phyloP scores from a whole-genome alignment of 352 stramenopile species.

The Globisporangium okanoganense region DNA sequence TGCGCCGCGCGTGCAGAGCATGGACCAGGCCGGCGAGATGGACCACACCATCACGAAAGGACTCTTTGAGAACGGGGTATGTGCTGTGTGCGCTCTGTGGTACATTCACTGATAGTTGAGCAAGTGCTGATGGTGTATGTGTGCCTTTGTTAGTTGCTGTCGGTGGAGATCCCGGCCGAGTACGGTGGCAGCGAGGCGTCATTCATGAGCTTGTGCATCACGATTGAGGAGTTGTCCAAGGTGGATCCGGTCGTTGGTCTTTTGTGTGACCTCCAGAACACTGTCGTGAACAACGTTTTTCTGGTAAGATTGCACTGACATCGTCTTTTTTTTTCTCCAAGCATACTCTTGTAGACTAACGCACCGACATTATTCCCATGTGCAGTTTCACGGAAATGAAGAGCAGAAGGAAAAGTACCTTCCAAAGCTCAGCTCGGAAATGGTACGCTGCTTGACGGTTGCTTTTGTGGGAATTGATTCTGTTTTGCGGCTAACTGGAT shows the following conservation, averaged over 20 bases:
- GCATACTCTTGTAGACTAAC: not conserved
- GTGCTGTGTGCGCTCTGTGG: conserved; percentile 17
- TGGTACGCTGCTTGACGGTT: conserved; percentile 29
- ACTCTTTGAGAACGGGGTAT: conserved; percentile 90
- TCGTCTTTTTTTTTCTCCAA: not conserved
- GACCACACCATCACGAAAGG: conserved; percentile 85
- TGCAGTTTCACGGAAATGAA: conserved; percentile 61
- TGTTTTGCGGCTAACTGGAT: not conserved
- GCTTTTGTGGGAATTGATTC: not conserved
- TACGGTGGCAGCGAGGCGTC: conserved; percentile 91
- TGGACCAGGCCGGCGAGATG: conserved; percentile 92
- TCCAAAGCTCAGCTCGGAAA: conserved; percentile 71
- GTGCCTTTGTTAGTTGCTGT: conserved; percentile 70
- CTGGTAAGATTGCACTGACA: conserved; percentile 29
- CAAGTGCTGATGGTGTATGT: not conserved
- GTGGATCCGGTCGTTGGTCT: conserved; percentile 94
- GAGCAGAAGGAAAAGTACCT: conserved; percentile 89
- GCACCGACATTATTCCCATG: not conserved
- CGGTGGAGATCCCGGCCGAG: conserved; percentile 93
- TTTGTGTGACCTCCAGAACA: conserved; percentile 95
- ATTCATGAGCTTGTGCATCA: conserved; percentile 94
- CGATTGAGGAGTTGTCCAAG: conserved; percentile 96
- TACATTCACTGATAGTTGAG: too few species aligned
- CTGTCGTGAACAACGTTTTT: conserved; percentile 95
- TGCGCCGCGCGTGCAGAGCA: conserved; percentile 84